Base-by-base conservation (phyloP, 2,329 filamentous ascomycete genomes). In the Zymoseptoria pseudotritici region DNA sequence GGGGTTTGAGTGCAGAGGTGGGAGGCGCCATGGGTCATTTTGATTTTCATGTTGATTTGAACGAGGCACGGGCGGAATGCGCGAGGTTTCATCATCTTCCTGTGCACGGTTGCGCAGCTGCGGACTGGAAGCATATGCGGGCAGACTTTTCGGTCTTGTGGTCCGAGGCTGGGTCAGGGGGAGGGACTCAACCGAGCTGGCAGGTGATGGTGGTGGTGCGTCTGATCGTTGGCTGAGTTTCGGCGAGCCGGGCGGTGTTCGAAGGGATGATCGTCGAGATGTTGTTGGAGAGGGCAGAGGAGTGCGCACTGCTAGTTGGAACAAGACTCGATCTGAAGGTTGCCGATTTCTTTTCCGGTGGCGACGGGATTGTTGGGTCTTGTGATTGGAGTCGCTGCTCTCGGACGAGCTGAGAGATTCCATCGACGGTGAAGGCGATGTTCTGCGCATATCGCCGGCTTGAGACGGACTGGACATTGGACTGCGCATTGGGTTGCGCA, bases 1-100 rank as follows among this genome's bases (percentile, higher is more conserved):
- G 9, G 63, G 63, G 17, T 42, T 26, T 10, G 61, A 58, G 29
- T 62, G 58, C 24, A 67, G 53, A n/a, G 65, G 50, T 11, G 66
- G 59, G 3, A 67, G 61, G 7, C 29, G 54, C 65, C 66, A 69
- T 10, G 63, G 54, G 52, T 69, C 67, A 9, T 11, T 17, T 13
- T 54, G 50, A 61, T 4, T 24, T 24, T 60, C 60, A 4, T 7
- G 21, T 13, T 54, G 50, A 61, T 60, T 58, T 26, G 56, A 19
- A 51, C 56, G 60, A 36, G 58, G 56, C 7, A 58, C 46, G 29
- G 63, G 55, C 42, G 60, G 59, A 42, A 62, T 51, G 20, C 56
- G 56, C 5, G 36, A 54, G 29, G 50, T 52, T 20, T 58, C 57
- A 20, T 20, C 31, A 2, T 55, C 21, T 3, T 46, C 36, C 17